phyloP scores from a whole-genome alignment of 495 filamentous ascomycete genomes.

The Lepidopterella palustris region DNA sequence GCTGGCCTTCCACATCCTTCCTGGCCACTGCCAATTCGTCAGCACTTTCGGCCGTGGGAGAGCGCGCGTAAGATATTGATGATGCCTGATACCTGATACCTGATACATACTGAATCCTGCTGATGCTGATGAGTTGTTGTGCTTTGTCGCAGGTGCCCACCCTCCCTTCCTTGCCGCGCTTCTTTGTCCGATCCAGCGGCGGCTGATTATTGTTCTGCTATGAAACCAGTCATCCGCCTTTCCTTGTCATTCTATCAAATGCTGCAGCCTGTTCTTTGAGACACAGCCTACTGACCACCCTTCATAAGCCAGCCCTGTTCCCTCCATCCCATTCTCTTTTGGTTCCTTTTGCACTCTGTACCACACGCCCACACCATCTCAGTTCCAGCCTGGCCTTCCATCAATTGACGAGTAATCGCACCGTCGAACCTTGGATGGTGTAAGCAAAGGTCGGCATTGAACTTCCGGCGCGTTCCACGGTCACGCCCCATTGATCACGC shows the following conservation, averaged over 20 bases:
- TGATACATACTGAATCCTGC: conserved; percentile 6
- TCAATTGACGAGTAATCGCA: conserved; percentile 20
- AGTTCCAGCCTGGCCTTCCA: conserved; percentile 5
- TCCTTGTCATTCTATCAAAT: conserved; percentile 24
- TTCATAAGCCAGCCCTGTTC: conserved; percentile 21
- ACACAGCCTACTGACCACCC: conserved; percentile 21
- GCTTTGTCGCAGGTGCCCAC: conserved; percentile 8
- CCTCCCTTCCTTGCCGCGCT: conserved; percentile 1
- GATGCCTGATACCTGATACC: conserved; percentile 23
- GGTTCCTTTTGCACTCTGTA: conserved; percentile 15
- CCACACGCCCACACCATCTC: conserved; percentile 20
- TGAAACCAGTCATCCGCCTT: conserved; percentile 21
- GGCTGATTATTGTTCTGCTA: neutral
- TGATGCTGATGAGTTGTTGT: too few relatives aligned
- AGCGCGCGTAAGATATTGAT: conserved; percentile 20
- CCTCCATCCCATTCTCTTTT: conserved; percentile 14
- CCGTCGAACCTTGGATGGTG: conserved; percentile 10
- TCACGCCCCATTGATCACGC: conserved; percentile 17
- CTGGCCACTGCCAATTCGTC: conserved; percentile 29
- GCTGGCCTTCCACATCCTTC: conserved; percentile 24
- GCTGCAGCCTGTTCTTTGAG: conserved; percentile 27
- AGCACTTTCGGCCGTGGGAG: conserved; percentile 27
- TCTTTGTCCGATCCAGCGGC: conserved; percentile 21
- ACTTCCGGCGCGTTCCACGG: conserved; percentile 21
- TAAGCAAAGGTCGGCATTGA: conserved; percentile 26